Percentiles rank a stretch among this genome's conserved stretches.
Evolutionary conservation across 148 eudicot species (phyloP).

Genomic region (Cornus florida): DNA sequence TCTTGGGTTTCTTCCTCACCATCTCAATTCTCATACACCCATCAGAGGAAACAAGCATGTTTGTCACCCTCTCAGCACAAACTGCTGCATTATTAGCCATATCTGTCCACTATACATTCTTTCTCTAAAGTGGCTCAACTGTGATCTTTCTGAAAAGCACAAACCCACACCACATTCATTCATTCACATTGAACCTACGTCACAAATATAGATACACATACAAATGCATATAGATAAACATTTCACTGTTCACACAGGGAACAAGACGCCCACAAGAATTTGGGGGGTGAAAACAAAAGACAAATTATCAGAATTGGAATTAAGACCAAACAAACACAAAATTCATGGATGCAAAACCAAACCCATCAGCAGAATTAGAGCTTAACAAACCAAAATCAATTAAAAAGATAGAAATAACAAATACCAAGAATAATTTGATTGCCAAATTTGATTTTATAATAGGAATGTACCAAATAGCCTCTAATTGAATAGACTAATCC

Average conservation of each 20-base stretch:
- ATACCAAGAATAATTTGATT: not conserved
- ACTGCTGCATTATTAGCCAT: slow-evolving; percentile 64
- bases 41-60: too few species aligned
- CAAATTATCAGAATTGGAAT: not conserved
- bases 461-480: not conserved
- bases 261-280: not conserved
- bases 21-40: slow-evolving; percentile 4
- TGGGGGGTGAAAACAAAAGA: not conserved
- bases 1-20: slow-evolving; percentile 10
- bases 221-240: not conserved
- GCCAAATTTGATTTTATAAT: not conserved
- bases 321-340: not conserved
- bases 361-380: not conserved
- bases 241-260: not conserved
- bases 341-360: not conserved
- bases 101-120: slow-evolving; percentile 8
- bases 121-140: not conserved
- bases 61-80: slow-evolving; percentile 76
- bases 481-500: slow-evolving; percentile 8
- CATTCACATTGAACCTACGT: not conserved
- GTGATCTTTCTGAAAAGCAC: not conserved
- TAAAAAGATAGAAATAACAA: not conserved
- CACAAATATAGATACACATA: not conserved
- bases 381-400: not conserved
- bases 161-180: not conserved